Evolutionary conservation across 306 rosid species (phyloP), one percentile per base, ranked within the genome.

Genomic region (Lithocarpus polystachyus): DNA sequence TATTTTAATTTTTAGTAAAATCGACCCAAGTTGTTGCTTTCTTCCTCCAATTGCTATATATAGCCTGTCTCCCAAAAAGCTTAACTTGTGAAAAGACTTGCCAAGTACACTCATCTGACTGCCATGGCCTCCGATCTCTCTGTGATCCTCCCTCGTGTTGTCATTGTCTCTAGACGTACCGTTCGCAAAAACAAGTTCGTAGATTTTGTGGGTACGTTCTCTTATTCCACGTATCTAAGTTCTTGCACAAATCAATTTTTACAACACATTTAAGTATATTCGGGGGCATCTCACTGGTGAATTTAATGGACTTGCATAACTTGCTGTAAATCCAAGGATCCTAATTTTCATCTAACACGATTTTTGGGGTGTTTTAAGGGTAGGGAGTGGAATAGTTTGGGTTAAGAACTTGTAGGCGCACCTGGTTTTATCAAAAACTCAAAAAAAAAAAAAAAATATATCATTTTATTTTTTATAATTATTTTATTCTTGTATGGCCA

Each of bases 141-240:
- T 3, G 86, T 55, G 6, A 87, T 94, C 53, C 97, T 92, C 67
- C 99, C 99, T 78, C 97, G 97, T 56, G 97, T 92, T 74, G 90
- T 94, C n/a, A 93, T 94, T 26, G 99, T 94, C 79, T 94, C 99
- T 29, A 81, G 99, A 69, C 97, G 99, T 37, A 88, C 76, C 84
- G 84, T 94, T 82, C 99, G 97, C 74, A 94, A 94, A 81, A 94
- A 94, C 93, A 94, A 94, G 82, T 94, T 94, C 72, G 99, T 94
- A 1, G 97, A 94, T 92, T 94, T 94, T 48, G 97, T 94, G 0
- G 99, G 99, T 91, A 70, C 29, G 86, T 71, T 51, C 31, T 43
- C 53, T 48, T 48, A 48, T 40, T 40, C 45, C 45, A 40, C 45
- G 11, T 40, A 40, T 40, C 11, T 40, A 40, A 40, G 11, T 40